phyloP scores from a whole-genome alignment of 805 yeast genomes.

The Priceomyces carsonii region DNA sequence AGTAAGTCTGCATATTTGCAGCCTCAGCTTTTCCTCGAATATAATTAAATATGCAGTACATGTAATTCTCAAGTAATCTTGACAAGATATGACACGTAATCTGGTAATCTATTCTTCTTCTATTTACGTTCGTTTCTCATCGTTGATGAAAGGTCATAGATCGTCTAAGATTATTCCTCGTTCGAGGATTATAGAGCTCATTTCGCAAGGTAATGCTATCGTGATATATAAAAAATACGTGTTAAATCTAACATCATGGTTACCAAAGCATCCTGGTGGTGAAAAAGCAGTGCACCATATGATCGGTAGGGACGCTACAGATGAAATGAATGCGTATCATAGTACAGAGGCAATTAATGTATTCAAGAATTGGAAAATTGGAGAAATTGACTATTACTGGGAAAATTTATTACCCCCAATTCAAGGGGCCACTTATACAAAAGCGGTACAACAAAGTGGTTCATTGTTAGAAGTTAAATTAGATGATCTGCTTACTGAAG shows the following conservation, averaged over 20 bases:
- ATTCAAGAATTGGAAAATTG: constrained; percentile 64
- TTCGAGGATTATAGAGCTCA: constrained; percentile 52
- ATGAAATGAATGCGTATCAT: constrained; percentile 87
- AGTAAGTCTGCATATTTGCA: not conserved
- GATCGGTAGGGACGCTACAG: constrained; percentile 89
- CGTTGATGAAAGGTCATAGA: not conserved
- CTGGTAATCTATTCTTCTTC: too few species aligned
- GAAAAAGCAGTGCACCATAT: constrained; percentile 79
- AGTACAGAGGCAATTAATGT: constrained; percentile 51
- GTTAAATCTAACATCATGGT: constrained; percentile 69
- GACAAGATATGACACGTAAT: too few species aligned
- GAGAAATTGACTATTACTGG: constrained; percentile 67
- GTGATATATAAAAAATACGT: constrained; percentile 66
- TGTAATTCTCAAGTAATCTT: too few species aligned
- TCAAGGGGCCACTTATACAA: constrained; percentile 63
- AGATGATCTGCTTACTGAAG: constrained; percentile 12
- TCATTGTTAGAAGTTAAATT: constrained; percentile 12
- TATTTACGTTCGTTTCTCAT: too few species aligned
- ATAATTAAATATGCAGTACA: too few species aligned
- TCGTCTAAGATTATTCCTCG: constrained; percentile 18
- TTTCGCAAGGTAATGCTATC: constrained; percentile 66
- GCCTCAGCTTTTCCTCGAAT: too few species aligned
- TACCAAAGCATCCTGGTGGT: constrained; percentile 83
- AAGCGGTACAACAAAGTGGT: not conserved
- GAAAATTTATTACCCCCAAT: constrained; percentile 80